Conservation (phyloP, 2,329 filamentous ascomycete species). For the Nemania sp. region DNA sequence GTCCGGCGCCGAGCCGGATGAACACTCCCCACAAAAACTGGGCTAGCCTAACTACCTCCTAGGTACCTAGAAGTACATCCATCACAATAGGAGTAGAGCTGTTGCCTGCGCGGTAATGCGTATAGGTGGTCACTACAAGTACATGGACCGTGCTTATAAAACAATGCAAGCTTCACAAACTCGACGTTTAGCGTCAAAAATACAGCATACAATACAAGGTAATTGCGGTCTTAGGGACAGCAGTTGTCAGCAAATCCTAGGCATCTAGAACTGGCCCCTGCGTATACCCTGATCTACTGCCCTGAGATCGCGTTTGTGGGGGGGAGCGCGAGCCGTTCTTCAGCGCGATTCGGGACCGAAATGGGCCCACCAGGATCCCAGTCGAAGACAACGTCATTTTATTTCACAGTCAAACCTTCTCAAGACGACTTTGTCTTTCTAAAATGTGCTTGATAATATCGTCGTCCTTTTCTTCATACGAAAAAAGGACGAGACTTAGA, state of each 20-base stretch:
- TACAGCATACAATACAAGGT: too few species aligned
- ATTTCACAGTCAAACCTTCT: background rate
- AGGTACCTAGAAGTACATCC: too few species aligned
- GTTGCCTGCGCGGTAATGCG: too few species aligned
- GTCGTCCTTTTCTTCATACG: background rate
- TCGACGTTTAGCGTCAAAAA: background rate
- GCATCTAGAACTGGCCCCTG: too few species aligned
- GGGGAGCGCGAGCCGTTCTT: too few species aligned
- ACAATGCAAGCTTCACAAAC: background rate
- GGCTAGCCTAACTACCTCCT: background rate
- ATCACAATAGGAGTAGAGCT: too few species aligned
- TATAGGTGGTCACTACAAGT: background rate
- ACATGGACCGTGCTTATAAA: background rate
- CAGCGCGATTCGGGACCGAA: background rate
- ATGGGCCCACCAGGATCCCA: background rate
- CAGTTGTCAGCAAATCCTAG: too few species aligned
- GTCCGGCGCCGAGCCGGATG: background rate
- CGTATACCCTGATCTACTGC: too few species aligned
- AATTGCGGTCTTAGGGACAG: too few species aligned
- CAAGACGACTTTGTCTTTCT: background rate
- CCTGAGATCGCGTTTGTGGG: too few species aligned
- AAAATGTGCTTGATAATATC: background rate
- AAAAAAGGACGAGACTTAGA: background rate
- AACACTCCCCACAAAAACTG: background rate
- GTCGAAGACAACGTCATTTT: background rate